These are phyloP conservation scores for Pulveroboletus sp. DNA, from an alignment of 768 basidiomycete genomes.

Conservation along the genomic window DNA sequence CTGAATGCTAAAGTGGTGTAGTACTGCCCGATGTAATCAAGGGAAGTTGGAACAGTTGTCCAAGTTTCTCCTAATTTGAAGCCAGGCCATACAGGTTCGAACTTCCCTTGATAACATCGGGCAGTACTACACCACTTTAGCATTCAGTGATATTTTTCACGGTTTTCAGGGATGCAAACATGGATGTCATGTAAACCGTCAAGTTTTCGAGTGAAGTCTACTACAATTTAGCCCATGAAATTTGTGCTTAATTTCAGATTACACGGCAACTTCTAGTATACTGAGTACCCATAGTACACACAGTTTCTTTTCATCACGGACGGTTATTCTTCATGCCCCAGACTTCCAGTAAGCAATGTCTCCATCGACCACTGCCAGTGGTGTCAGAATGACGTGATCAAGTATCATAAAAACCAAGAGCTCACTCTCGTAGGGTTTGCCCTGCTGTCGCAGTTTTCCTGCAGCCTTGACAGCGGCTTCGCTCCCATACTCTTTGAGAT, in stretches of 20 bases:
- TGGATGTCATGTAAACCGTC: too few species aligned
- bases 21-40: too few species aligned
- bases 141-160: too few species aligned
- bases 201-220: too few species aligned
- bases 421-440: constrained; percentile 94
- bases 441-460: constrained; percentile 92
- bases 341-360: constrained; percentile 93
- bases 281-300: constrained; percentile 7
- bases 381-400: constrained; percentile 5
- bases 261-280: constrained; percentile 11
- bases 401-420: constrained; percentile 7
- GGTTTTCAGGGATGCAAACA: too few species aligned
- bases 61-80: too few species aligned
- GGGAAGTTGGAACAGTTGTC: too few species aligned
- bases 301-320: not conserved
- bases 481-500: constrained; percentile 86
- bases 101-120: too few species aligned
- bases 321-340: constrained; percentile 39
- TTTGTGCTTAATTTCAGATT: constrained; percentile 8
- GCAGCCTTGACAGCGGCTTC: constrained; percentile 91
- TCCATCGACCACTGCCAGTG: constrained; percentile 66
- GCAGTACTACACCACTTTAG: too few species aligned
- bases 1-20: too few species aligned
- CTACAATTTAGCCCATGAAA: too few species aligned
- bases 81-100: too few species aligned